Evolutionary conservation across 192 early-diverging fungal genomes (phyloP).

Genomic region (Obelidium mucronatum): DNA sequence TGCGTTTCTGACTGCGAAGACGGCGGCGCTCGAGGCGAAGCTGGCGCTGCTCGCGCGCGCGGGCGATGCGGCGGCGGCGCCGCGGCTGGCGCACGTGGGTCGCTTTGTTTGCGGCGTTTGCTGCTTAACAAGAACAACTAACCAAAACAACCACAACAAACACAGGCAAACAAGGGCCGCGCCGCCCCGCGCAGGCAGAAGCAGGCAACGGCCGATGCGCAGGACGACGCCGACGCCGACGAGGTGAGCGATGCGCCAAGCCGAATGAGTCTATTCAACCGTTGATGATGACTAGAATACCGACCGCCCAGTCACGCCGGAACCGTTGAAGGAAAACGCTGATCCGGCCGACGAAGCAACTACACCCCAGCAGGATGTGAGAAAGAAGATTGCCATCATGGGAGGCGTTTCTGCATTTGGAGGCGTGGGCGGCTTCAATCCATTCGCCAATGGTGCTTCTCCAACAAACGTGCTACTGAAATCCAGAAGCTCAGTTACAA

Average conservation of each 20-base stretch:
- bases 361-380: background rate
- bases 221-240: background rate
- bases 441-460: conserved; percentile 26
- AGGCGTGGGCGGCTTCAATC: conserved; percentile 35
- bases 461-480: conserved; percentile 23
- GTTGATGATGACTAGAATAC: no score
- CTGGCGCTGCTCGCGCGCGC: background rate
- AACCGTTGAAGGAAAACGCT: no score
- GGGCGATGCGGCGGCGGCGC: background rate
- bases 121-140: no score
- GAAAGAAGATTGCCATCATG: conserved; percentile 35
- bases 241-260: background rate
- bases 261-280: background rate
- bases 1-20: conserved; percentile 8
- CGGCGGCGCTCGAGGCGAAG: conserved; percentile 3
- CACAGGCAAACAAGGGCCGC: conserved; percentile 1
- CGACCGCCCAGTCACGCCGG: no score
- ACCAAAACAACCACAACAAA: no score
- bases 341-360: background rate
- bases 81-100: conserved; percentile 20
- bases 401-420: conserved; percentile 35
- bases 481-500: background rate
- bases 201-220: background rate
- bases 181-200: background rate
- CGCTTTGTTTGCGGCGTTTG: background rate